Evolutionary conservation across 169 alveolate genomes (phyloP), one percentile per base, ranked within the genome.

Genomic region (Plasmodium reichenowi): DNA sequence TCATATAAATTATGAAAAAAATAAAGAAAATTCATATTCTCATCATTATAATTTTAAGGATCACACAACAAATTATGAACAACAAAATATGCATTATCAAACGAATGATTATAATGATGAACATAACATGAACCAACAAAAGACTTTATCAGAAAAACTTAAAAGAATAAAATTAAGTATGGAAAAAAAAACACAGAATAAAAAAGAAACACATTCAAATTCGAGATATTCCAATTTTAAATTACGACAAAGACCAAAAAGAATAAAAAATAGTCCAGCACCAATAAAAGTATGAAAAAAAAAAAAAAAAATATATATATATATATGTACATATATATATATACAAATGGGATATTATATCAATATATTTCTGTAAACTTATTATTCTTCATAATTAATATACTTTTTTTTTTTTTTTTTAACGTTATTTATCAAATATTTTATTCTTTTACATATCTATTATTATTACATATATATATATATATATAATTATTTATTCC

Each of bases 211-310:
- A 3, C 58, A 71, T 17, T 85, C 92, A 17, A 72, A 59, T 22
- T 72, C 87, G n/a, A 45, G 92, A 43, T 50, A 85, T 22, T 85
- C 73, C 48, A 85, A 85, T 64, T 85, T 85, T 66, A 85, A 85
- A 63, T 15, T 85, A 45, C 75, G 92, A 17, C 92, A 85, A 60
- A 59, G 92, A 73, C 87, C 92, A 7, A 85, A 85, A 66, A 24
- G 92, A 9, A 50, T 66, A 50, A 85, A 85, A 85, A 85, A 85
- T 24, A 32, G 20, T 12, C 66, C 87, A 32, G 72, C 24, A 17
- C 48, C 29, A 45, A 52, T 7, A 15, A 10, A 72, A 17, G 3
- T 12, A 10, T 47, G 50, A 26, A 64, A 64, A 64, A 5, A 59
- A 4, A n/a, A 20, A 24, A 2, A 17, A 59, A 3, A 59, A 59